Percentiles rank a stretch among this genome's conserved stretches.
These are phyloP conservation scores for Podospora pseudopauciseta DNA, from an alignment of 495 filamentous ascomycete species.

Conservation along the genomic window DNA sequence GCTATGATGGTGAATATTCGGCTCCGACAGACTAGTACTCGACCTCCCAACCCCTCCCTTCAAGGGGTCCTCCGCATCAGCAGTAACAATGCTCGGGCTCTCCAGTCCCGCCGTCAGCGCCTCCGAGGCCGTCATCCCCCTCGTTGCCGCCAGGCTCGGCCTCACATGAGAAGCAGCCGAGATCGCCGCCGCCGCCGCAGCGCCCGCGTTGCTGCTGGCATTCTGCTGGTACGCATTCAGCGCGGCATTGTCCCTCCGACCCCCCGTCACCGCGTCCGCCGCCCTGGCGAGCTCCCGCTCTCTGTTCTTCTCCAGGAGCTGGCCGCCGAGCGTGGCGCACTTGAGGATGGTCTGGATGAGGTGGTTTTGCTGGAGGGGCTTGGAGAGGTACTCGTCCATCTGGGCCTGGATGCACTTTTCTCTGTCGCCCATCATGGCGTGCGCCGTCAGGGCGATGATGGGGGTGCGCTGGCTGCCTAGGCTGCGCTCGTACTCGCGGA, in stretches of 20 bases:
- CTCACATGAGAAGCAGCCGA: slow-evolving; percentile 24
- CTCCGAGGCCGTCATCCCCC: slow-evolving; percentile 63
- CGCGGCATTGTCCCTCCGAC: slow-evolving; percentile 28
- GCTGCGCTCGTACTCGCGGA: slow-evolving; percentile 87
- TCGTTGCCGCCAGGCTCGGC: slow-evolving; percentile 34
- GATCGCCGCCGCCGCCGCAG: slow-evolving; percentile 20
- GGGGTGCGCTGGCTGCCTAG: slow-evolving; percentile 76
- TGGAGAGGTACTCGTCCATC: slow-evolving; percentile 99
- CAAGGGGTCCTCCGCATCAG: slow-evolving; percentile 63
- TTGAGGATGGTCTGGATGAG: slow-evolving; percentile 99
- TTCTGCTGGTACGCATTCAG: slow-evolving; percentile 24
- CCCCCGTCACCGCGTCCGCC: slow-evolving; percentile 33
- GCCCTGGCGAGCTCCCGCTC: slow-evolving; percentile 44
- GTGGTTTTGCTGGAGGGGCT: slow-evolving; percentile 95
- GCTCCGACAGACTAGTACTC: slow-evolving; percentile 39
- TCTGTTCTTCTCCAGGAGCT: slow-evolving; percentile 67
- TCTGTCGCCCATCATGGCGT: slow-evolving; percentile 98
- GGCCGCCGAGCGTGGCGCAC: slow-evolving; percentile 86
- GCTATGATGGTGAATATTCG: slow-evolving; percentile 30
- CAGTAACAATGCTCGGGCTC: slow-evolving; percentile 59
- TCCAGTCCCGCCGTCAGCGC: slow-evolving; percentile 52
- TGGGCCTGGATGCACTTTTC: slow-evolving; percentile 98
- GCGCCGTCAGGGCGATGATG: slow-evolving; percentile 95
- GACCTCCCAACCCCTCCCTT: slow-evolving; percentile 53
- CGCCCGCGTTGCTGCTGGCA: background rate